These are phyloP conservation scores for Lunasporangiospora selenospora DNA, from an alignment of 192 early-diverging fungal genomes.

Conservation along the genomic window DNA sequence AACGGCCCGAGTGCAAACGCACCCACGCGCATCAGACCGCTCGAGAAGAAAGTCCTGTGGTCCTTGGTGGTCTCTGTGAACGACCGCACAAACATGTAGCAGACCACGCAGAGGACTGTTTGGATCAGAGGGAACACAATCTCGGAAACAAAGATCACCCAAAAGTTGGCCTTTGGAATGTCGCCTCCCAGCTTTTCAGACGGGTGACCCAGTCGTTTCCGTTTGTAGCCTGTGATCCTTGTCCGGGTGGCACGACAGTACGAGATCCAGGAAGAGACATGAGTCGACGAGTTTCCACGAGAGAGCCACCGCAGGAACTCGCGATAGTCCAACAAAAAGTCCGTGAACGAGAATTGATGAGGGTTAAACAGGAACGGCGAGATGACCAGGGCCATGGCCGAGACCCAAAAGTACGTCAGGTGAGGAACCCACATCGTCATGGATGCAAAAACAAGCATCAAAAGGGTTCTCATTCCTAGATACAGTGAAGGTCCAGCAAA, in stretches of 20 bases:
- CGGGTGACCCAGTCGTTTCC: slow-evolving; percentile 73
- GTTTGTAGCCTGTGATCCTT: slow-evolving; percentile 82
- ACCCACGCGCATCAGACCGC: slow-evolving; percentile 64
- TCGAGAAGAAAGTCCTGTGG: slow-evolving; percentile 26
- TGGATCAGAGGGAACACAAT: slow-evolving; percentile 73
- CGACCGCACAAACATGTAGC: slow-evolving; percentile 74
- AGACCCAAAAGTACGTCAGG: slow-evolving; percentile 84
- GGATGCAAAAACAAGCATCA: slow-evolving; percentile 78
- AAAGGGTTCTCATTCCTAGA: slow-evolving; percentile 70
- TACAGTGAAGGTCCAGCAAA: slow-evolving; percentile 81
- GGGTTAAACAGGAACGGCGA: slow-evolving; percentile 90
- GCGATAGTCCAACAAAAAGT: slow-evolving; percentile 82
- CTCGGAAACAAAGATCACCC: slow-evolving; percentile 73
- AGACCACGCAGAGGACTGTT: slow-evolving; percentile 64
- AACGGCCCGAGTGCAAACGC: slow-evolving; percentile 75
- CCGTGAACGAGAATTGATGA: slow-evolving; percentile 84
- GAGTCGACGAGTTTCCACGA: slow-evolving; percentile 77
- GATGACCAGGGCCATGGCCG: slow-evolving; percentile 74
- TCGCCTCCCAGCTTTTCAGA: slow-evolving; percentile 63
- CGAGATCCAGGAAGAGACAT: slow-evolving; percentile 81
- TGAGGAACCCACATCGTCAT: slow-evolving; percentile 76
- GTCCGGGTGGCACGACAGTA: slow-evolving; percentile 74
- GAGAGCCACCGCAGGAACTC: slow-evolving; percentile 86
- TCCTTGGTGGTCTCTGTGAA: slow-evolving; percentile 45
- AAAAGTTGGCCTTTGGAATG: slow-evolving; percentile 70